Conservation (phyloP, 2,329 filamentous ascomycete species). For the Rhexocercosporidium sp. region DNA sequence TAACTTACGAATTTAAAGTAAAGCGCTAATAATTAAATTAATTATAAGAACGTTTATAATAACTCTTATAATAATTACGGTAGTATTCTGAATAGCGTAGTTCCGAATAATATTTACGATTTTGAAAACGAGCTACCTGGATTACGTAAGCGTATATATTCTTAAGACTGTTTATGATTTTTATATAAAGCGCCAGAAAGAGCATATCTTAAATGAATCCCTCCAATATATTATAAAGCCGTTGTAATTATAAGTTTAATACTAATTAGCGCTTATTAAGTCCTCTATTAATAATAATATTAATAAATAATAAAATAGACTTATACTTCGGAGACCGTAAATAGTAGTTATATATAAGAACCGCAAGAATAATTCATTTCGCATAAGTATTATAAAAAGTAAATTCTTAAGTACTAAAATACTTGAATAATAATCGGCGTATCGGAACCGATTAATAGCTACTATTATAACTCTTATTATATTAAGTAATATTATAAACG, state of each 20-base stretch:
- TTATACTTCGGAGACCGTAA: slow-evolving; percentile 45
- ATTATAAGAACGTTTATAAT: slow-evolving; percentile 47
- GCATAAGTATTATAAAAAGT: slow-evolving; percentile 46
- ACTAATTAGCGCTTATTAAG: slow-evolving; percentile 46
- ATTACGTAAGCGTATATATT: not conserved
- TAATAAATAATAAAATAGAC: slow-evolving; percentile 24
- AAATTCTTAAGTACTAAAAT: slow-evolving; percentile 48
- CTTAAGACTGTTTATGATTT: not conserved
- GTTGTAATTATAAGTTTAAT: slow-evolving; percentile 46
- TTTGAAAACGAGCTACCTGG: slow-evolving; percentile 48
- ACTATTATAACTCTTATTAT: slow-evolving; percentile 45
- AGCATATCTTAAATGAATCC: slow-evolving; percentile 49
- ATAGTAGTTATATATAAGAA: slow-evolving; percentile 46
- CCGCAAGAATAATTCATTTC: slow-evolving; percentile 48
- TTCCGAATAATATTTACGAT: slow-evolving; percentile 46
- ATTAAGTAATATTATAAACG: slow-evolving; percentile 45
- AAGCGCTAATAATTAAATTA: slow-evolving; percentile 47
- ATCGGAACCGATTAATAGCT: slow-evolving; percentile 42
- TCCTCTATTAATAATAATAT: slow-evolving; percentile 15
- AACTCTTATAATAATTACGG: slow-evolving; percentile 46
- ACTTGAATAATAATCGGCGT: slow-evolving; percentile 46
- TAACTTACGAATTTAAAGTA: slow-evolving; percentile 49
- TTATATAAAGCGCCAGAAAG: slow-evolving; percentile 46
- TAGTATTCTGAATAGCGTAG: slow-evolving; percentile 41
- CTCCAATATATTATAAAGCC: slow-evolving; percentile 48